phyloP scores from a whole-genome alignment of 1,284 basidiomycete species.

The Clitocybe nebularis region DNA sequence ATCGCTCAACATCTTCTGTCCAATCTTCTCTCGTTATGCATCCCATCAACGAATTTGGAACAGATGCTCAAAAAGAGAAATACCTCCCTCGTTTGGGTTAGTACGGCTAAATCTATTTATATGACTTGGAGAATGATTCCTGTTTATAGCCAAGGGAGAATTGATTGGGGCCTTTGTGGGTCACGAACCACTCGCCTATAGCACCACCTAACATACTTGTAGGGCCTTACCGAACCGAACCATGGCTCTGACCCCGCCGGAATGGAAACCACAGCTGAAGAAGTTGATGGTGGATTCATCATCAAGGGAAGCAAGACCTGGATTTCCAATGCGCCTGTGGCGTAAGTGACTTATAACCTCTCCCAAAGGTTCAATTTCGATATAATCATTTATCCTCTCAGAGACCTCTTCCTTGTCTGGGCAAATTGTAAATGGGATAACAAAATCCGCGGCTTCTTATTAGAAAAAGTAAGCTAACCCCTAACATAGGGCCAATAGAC shows the following conservation, averaged over 20 bases:
- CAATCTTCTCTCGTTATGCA: conserved; percentile 99
- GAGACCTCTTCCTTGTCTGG: conserved; percentile 90
- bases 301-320: conserved; percentile 94
- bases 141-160: conserved; percentile 78
- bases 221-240: conserved; percentile 95
- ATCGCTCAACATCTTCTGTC: conserved; percentile 93
- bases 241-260: conserved; percentile 92
- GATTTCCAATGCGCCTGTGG: conserved; percentile 90
- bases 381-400: conserved; percentile 26
- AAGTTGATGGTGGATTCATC: conserved; percentile 81
- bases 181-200: conserved; percentile 12
- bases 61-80: conserved; percentile 86
- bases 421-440: conserved; percentile 93
- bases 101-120: conserved; percentile 9
- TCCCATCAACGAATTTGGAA: conserved; percentile 91
- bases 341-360: conserved; percentile 45
- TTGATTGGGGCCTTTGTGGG: conserved; percentile 90
- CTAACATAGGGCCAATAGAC: conserved; percentile 3
- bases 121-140: background rate
- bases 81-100: conserved; percentile 82
- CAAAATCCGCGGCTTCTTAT: conserved; percentile 88
- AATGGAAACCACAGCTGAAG: conserved; percentile 92
- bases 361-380: conserved; percentile 4
- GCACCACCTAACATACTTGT: conserved; percentile 6
- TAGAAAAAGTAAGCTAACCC: conserved; percentile 69